These are phyloP conservation scores for Leccinum incarnatum DNA, from an alignment of 768 basidiomycete species.

Conservation along the genomic window DNA sequence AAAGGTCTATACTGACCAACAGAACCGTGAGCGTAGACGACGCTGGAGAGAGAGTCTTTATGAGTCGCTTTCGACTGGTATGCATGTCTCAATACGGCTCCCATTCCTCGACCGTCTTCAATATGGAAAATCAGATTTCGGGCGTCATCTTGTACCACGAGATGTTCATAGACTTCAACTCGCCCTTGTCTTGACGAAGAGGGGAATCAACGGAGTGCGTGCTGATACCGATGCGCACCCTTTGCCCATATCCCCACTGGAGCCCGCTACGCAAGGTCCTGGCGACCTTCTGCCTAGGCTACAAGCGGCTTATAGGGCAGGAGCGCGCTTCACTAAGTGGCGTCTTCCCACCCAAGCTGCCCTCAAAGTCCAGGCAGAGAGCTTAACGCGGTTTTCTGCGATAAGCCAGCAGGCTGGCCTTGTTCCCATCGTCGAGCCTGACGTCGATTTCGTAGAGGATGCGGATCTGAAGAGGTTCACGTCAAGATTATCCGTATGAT, in stretches of 20 bases:
- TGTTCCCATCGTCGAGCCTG: conserved; percentile 53
- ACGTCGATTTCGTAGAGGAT: conserved; percentile 49
- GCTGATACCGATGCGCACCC: conserved; percentile 49
- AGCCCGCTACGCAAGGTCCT: conserved; percentile 50
- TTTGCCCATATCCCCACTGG: conserved; percentile 41
- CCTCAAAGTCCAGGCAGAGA: conserved; percentile 47
- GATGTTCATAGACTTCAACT: conserved; percentile 48
- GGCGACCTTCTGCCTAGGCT: conserved; percentile 44
- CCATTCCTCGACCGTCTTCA: neutral
- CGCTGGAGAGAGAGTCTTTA: conserved; percentile 49
- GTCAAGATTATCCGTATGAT: conserved; percentile 45
- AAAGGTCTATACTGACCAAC: conserved; percentile 32
- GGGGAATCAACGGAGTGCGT: conserved; percentile 50
- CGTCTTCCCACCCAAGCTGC: conserved; percentile 39
- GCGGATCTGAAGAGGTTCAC: conserved; percentile 45
- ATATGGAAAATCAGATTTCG: conserved; percentile 35
- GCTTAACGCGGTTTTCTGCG: conserved; percentile 46
- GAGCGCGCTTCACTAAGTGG: conserved; percentile 52
- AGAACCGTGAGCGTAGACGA: conserved; percentile 38
- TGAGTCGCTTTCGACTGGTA: conserved; percentile 40
- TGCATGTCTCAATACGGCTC: conserved; percentile 3
- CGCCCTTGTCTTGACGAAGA: conserved; percentile 40
- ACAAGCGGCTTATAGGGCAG: conserved; percentile 41
- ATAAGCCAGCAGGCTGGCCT: conserved; percentile 51
- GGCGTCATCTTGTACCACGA: conserved; percentile 52